Base-by-base conservation (phyloP, 768 basidiomycete species). In the Astraeus odoratus region DNA sequence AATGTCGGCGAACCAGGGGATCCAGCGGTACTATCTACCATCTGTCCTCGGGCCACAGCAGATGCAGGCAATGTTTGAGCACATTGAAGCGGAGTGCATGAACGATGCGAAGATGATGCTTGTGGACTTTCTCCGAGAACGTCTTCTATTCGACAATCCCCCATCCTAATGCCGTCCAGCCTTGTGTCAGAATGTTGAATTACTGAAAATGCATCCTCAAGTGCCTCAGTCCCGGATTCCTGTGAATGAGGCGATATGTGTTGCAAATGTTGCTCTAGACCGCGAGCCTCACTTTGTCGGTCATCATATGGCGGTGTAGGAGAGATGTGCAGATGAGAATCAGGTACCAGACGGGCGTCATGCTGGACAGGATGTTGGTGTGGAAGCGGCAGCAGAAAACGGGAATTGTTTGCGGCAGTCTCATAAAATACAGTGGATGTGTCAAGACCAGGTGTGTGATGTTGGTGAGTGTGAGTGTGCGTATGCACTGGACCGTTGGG, bases 351-450 rank as follows among this genome's bases (percentile, higher is more conserved):
- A 53, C 46, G 52, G 42, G 52, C 42, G 49, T 51, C 44, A 34
- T 54, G 58, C 10, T 38, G 40, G 42, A 44, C 48, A 26, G 44
- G 34, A 41, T 50, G 48, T 44, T 48, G 45, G 12, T 26, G 26
- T 24, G 26, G 23, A 37, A 13, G 35, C 52, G n/a, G n/a, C n/a
- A n/a, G 61, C 18, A 56, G 31, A 33, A 58, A 43, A 46, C 50
- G 62, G 42, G 57, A 56, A 46, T 55, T 67, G 44, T 73, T 56
- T 52, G 62, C 60, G 24, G 62, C 69, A 23, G 80, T 81, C 67
- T 83, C 77, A 60, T 82, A 83, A 67, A 70, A 83, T 75, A 83
- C 78, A 75, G 76, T 80, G 51, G 74, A 67, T 54, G 73, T 56
- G 58, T 75, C 74, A 47, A 67, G 54, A 24, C 40, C 18, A 33